Evolutionary conservation across 345 rosid genomes (phyloP).

Genomic region (Mangifera indica): DNA sequence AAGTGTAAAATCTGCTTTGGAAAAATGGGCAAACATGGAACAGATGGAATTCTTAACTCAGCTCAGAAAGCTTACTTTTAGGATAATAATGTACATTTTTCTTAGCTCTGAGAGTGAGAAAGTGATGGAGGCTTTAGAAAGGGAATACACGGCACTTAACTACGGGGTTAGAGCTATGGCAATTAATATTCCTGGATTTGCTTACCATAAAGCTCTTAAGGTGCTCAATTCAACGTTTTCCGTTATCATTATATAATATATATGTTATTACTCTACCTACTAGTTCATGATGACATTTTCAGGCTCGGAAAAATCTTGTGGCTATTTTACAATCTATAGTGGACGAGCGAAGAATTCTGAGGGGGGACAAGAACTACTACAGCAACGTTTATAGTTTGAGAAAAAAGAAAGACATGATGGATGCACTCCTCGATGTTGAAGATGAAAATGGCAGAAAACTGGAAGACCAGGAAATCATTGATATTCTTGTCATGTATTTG

Average conservation of each 20-base stretch:
- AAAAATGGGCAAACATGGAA: constrained; percentile 66
- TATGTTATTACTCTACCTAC: too few relatives aligned
- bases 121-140: constrained; percentile 66
- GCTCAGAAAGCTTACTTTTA: constrained; percentile 74
- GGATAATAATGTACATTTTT: constrained; percentile 76
- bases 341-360: constrained; percentile 50
- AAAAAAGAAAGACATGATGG: constrained; percentile 72
- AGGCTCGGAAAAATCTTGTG: constrained; percentile 83
- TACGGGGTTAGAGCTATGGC: constrained; percentile 87
- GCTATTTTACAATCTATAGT: constrained; percentile 53
- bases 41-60: constrained; percentile 65
- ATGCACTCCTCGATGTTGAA: constrained; percentile 54
- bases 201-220: constrained; percentile 78
- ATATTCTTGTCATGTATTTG: constrained; percentile 72
- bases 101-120: constrained; percentile 65
- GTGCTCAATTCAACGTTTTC: constrained; percentile 23
- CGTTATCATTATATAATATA: too few relatives aligned
- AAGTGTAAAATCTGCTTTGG: constrained; percentile 45
- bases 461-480: constrained; percentile 73
- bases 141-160: constrained; percentile 69
- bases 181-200: constrained; percentile 82
- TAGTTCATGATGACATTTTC: neutral
- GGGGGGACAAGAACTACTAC: constrained; percentile 6
- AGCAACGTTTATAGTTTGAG: neutral
- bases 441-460: constrained; percentile 72